Conservation (phyloP, 495 filamentous ascomycete genomes). For the Penicillium paradoxum region DNA sequence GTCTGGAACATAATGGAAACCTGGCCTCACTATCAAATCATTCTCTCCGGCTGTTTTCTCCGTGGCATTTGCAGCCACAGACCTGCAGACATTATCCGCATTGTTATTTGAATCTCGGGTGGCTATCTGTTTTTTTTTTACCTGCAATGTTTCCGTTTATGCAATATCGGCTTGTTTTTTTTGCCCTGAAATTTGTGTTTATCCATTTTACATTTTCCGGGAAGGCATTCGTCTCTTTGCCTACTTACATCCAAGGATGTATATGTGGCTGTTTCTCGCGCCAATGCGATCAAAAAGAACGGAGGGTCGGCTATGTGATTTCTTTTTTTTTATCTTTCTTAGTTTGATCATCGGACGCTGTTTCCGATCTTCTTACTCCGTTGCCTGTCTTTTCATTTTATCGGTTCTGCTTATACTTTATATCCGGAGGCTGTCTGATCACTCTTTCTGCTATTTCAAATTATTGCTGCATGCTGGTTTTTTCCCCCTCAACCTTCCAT, state of each 20-base stretch:
- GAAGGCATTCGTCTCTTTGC: constrained; percentile 22
- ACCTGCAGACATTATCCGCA: constrained; percentile 9
- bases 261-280: constrained; percentile 13
- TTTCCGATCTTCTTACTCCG: constrained; percentile 11
- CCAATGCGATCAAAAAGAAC: constrained; percentile 16
- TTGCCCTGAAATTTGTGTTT: constrained; percentile 22
- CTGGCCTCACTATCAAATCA: background rate
- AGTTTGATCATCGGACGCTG: constrained; percentile 2
- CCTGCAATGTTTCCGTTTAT: constrained; percentile 17
- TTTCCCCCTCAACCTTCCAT: background rate
- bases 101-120: constrained; percentile 28
- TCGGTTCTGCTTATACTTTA: constrained; percentile 18
- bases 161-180: too few relatives aligned
- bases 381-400: constrained; percentile 4
- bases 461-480: constrained; percentile 16
- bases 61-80: background rate
- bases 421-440: constrained; percentile 46
- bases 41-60: background rate
- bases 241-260: background rate
- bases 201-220: constrained; percentile 22
- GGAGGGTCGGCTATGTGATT: constrained; percentile 25
- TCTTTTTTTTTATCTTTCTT: constrained; percentile 11
- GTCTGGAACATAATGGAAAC: background rate
- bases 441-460: constrained; percentile 20
- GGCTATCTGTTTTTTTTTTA: constrained; percentile 23